These are phyloP conservation scores for Rhodomyrtus tomentosa DNA, from an alignment of 345 rosid species.

Conservation along the genomic window DNA sequence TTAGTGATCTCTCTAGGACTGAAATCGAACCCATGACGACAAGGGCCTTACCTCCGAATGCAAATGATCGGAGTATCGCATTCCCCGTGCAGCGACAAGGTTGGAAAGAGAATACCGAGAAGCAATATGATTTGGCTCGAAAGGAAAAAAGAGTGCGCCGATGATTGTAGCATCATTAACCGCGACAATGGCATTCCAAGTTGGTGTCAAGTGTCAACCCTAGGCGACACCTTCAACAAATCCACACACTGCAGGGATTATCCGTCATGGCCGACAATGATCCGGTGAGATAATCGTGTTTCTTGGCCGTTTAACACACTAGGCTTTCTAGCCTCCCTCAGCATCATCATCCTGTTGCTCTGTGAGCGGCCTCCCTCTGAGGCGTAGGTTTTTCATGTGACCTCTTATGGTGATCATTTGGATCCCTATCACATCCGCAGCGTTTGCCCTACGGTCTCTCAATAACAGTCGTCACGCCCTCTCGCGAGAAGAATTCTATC, in stretches of 20 bases:
- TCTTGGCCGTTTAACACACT: background rate
- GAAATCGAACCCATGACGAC: background rate
- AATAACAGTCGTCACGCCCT: no score
- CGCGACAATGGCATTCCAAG: slow-evolving; percentile 1
- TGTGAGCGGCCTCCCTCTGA: background rate
- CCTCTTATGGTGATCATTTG: no score
- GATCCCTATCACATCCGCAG: no score
- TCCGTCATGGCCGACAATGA: background rate
- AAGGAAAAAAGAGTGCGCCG: background rate
- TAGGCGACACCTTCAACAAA: background rate
- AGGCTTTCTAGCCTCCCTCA: slow-evolving; percentile 3
- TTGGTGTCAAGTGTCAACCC: slow-evolving; percentile 5
- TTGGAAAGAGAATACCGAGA: background rate
- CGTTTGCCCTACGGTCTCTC: no score
- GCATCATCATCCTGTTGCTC: slow-evolving; percentile 4
- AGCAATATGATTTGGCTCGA: background rate
- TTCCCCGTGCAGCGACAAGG: background rate
- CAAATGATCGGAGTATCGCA: background rate
- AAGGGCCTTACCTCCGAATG: background rate
- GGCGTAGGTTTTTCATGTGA: background rate
- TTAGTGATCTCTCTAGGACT: background rate
- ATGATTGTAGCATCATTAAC: slow-evolving; percentile 6
- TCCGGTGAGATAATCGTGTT: background rate
- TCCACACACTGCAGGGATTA: background rate
- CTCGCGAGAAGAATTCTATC: no score